These are phyloP conservation scores for Amanita pseudoporphyria DNA, from an alignment of 768 basidiomycete genomes.

Conservation along the genomic window DNA sequence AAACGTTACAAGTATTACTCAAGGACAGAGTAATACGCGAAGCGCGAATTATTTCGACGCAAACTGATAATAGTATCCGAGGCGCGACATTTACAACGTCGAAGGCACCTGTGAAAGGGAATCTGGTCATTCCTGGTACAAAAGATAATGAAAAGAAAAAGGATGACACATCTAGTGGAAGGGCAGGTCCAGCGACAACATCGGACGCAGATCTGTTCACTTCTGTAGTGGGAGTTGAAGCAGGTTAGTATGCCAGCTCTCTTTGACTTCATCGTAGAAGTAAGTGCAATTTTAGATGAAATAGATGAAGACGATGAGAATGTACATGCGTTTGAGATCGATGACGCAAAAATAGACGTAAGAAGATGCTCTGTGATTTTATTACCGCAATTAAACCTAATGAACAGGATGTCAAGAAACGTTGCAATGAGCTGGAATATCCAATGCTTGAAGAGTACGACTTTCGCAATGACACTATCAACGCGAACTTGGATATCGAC, in stretches of 20 bases:
- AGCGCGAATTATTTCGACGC: constrained; percentile 65
- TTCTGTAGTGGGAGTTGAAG: constrained; percentile 92
- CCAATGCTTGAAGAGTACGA: constrained; percentile 99
- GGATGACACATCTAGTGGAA: constrained; percentile 27
- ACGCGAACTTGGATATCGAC: constrained; percentile 96
- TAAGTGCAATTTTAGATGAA: constrained; percentile 51
- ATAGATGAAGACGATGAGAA: constrained; percentile 97
- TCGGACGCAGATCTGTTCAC: constrained; percentile 81
- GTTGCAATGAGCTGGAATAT: constrained; percentile 94
- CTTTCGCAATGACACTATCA: constrained; percentile 93
- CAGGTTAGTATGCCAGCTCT: constrained; percentile 33
- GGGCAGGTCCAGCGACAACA: constrained; percentile 19
- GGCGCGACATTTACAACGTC: constrained; percentile 69
- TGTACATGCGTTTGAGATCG: constrained; percentile 95
- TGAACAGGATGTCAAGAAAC: constrained; percentile 82
- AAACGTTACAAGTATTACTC: constrained; percentile 79
- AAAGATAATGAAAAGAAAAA: constrained; percentile 67
- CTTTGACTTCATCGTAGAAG: neutral
- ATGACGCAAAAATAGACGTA: constrained; percentile 89
- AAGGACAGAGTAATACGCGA: constrained; percentile 82
- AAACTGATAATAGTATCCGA: constrained; percentile 66
- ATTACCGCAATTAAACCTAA: constrained; percentile 3
- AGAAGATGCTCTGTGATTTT: constrained; percentile 15
- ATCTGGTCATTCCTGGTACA: constrained; percentile 81
- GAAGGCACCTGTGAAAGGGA: constrained; percentile 77